Evolutionary conservation across 2,329 filamentous ascomycete genomes (phyloP).

Genomic region (Neofusicoccum umdonicola): DNA sequence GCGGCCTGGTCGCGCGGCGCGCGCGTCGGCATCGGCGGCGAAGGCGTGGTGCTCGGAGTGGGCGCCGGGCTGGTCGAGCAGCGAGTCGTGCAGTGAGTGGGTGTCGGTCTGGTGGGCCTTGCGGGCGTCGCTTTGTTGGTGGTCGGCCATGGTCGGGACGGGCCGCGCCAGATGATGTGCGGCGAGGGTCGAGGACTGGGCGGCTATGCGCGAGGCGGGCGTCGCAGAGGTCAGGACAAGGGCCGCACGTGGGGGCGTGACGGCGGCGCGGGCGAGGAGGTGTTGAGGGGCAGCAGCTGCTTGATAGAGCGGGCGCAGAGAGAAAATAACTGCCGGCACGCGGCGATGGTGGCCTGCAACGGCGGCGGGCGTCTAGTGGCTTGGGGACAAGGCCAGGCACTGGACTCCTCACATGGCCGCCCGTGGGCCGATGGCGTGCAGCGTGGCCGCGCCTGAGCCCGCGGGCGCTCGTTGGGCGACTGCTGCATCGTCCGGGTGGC

Average conservation of each 20-base stretch:
- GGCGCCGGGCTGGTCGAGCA: constrained; percentile 3
- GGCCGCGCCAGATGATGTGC: neutral
- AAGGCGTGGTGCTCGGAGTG: neutral
- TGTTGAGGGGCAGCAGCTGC: neutral
- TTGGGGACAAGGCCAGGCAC: neutral
- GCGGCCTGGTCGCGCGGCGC: too few species aligned
- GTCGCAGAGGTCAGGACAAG: too few species aligned
- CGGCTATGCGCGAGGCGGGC: neutral
- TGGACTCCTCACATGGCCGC: neutral
- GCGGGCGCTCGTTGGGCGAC: neutral
- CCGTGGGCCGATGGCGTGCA: neutral
- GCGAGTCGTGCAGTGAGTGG: constrained; percentile 11
- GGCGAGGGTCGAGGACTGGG: neutral
- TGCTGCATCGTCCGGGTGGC: neutral
- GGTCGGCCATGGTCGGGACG: constrained; percentile 2
- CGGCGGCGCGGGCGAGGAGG: neutral
- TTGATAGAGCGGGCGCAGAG: neutral
- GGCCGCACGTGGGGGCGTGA: neutral
- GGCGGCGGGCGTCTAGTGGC: neutral
- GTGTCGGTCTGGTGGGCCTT: neutral
- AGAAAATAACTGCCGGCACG: constrained; percentile 6
- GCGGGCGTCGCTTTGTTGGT: neutral
- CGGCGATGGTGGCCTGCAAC: neutral
- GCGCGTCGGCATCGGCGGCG: neutral
- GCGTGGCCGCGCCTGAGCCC: neutral